These are phyloP conservation scores for Papilionanthe hybrid DNA, from an alignment of 116 monocot species.

Conservation along the genomic window DNA sequence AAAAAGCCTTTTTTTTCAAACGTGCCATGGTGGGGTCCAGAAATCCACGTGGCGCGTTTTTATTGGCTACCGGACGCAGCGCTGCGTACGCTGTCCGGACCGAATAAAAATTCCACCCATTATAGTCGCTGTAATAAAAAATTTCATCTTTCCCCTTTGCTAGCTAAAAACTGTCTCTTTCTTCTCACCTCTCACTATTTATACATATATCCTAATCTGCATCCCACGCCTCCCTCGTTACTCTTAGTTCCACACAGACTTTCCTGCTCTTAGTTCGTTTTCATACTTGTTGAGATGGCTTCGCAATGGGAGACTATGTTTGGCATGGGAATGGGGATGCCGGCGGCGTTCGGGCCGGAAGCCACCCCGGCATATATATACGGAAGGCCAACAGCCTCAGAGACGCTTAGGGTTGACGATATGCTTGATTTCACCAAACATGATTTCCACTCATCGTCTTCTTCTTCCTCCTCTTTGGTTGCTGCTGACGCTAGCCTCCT, in stretches of 20 bases:
- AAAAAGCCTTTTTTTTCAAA: too few species aligned
- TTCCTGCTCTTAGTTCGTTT: not conserved
- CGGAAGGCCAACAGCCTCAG: constrained; percentile 23
- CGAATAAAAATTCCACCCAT: too few species aligned
- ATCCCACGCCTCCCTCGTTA: not conserved
- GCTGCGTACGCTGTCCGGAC: too few species aligned
- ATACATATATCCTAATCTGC: not conserved
- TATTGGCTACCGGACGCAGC: too few species aligned
- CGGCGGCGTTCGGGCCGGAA: not conserved
- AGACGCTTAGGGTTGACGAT: constrained; percentile 31
- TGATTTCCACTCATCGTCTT: constrained; percentile 6
- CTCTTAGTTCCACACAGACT: not conserved
- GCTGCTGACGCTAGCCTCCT: not conserved
- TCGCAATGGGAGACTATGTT: constrained; percentile 17
- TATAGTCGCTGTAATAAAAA: not conserved
- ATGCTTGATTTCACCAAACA: constrained; percentile 42
- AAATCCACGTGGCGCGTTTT: too few species aligned
- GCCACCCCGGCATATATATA: constrained; percentile 24
- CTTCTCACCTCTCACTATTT: constrained; percentile 2
- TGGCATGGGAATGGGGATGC: constrained; percentile 7
- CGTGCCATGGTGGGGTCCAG: too few species aligned
- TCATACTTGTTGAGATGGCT: constrained; percentile 5
- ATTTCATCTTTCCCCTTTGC: not conserved
- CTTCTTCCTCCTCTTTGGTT: constrained; percentile 7
- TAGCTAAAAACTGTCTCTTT: not conserved